A percentile compares a stretch with the other conserved stretches of the same genome.
These are phyloP conservation scores for Blastobotrys niveus DNA, from an alignment of 1,139 yeast genomes.

Conservation along the genomic window DNA sequence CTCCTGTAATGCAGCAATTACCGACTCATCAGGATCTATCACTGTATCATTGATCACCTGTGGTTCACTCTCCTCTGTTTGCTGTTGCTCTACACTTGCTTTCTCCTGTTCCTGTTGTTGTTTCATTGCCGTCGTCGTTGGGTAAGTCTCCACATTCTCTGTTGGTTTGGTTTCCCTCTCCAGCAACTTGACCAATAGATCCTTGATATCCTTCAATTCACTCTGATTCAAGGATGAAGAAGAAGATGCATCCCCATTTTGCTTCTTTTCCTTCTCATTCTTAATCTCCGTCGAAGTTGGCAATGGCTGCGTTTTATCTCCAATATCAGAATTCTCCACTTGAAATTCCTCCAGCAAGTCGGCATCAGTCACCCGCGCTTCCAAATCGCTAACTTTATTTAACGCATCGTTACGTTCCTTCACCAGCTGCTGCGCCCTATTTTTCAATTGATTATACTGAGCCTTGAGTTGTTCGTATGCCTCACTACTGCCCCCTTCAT, in stretches of 20 bases:
- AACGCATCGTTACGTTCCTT: slow-evolving; percentile 1
- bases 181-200: not conserved
- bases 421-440: not conserved
- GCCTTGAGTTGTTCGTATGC: not conserved
- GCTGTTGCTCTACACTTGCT: too few species aligned
- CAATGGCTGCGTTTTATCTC: not conserved
- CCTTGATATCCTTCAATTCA: too few species aligned
- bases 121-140: too few species aligned
- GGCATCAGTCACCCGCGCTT: too few species aligned
- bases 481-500: not conserved
- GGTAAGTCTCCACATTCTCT: not conserved
- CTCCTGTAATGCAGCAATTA: slow-evolving; percentile 11
- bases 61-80: not conserved
- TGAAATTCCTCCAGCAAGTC: too few species aligned
- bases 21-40: slow-evolving; percentile 6
- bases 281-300: not conserved
- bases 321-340: too few species aligned
- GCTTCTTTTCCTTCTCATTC: not conserved
- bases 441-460: not conserved
- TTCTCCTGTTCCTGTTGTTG: too few species aligned
- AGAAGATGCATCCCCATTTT: too few species aligned
- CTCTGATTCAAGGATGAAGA: too few species aligned
- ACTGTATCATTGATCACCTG: too few species aligned
- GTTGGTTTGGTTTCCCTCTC: not conserved
- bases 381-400: not conserved